Percentiles rank a stretch among this genome's conserved stretches.
These are phyloP conservation scores for Cetraspora pellucida DNA, from an alignment of 192 early-diverging fungal species.

Conservation along the genomic window DNA sequence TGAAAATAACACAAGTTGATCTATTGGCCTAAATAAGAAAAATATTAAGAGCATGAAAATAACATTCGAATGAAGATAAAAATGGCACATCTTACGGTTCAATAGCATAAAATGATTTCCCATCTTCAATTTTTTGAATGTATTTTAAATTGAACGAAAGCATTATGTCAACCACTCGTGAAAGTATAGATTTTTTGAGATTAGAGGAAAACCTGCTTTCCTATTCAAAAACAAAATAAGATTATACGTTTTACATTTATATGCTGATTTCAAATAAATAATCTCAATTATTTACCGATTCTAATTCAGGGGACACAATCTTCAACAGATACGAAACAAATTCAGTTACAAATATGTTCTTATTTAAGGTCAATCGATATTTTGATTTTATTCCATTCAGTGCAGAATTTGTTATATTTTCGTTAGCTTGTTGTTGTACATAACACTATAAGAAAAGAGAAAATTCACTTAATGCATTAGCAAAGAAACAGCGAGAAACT, in stretches of 20 bases:
- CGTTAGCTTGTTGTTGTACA: slow-evolving; percentile 53
- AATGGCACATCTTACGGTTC: slow-evolving; percentile 70
- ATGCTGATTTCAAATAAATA: slow-evolving; percentile 41
- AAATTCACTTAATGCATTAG: not conserved
- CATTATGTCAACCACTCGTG: slow-evolving; percentile 69
- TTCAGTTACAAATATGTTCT: slow-evolving; percentile 50
- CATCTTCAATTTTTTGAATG: slow-evolving; percentile 66
- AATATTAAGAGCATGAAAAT: not conserved
- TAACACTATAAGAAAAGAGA: slow-evolving; percentile 38
- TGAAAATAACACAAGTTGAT: not conserved
- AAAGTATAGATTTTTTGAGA: slow-evolving; percentile 54
- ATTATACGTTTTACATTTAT: slow-evolving; percentile 42
- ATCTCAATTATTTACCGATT: slow-evolving; percentile 58
- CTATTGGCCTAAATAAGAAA: slow-evolving; percentile 15
- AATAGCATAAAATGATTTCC: slow-evolving; percentile 58
- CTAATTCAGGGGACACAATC: slow-evolving; percentile 79
- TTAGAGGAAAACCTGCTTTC: slow-evolving; percentile 65
- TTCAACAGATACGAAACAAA: slow-evolving; percentile 68
- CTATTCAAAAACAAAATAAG: slow-evolving; percentile 36
- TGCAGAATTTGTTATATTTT: slow-evolving; percentile 57
- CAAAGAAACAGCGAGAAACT: slow-evolving; percentile 8
- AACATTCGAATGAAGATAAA: not conserved
- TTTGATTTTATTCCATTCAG: slow-evolving; percentile 50
- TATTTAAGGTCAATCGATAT: slow-evolving; percentile 53
- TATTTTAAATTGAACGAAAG: slow-evolving; percentile 69